Evolutionary conservation across 371 early-diverging fungal genomes (phyloP).

Genomic region (Zychaea mexicana): DNA sequence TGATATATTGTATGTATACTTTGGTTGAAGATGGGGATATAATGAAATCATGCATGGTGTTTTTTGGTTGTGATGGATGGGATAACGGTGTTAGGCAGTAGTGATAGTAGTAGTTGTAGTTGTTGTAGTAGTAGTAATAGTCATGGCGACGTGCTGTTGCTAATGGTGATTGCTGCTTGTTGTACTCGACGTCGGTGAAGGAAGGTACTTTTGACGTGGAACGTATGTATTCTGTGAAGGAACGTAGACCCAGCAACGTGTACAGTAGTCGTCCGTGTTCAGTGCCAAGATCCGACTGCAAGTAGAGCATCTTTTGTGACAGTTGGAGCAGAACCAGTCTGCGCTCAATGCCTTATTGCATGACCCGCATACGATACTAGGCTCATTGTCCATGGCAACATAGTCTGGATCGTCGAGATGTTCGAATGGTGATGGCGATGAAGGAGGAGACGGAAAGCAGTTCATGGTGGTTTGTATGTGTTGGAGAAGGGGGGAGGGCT

Average conservation of each 20-base stretch:
- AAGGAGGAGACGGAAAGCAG: slow-evolving; percentile 41
- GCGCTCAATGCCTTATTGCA: slow-evolving; percentile 41
- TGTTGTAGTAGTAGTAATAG: no score
- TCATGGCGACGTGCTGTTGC: no score
- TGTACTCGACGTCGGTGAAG: slow-evolving; percentile 1
- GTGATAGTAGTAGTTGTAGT: not conserved
- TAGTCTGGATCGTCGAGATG: slow-evolving; percentile 11
- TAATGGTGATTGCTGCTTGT: not conserved
- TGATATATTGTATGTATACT: not conserved
- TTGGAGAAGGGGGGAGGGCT: not conserved
- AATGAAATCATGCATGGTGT: no score
- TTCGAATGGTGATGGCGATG: slow-evolving; percentile 16
- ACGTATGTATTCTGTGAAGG: slow-evolving; percentile 11
- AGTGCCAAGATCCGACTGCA: slow-evolving; percentile 42
- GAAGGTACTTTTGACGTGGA: slow-evolving; percentile 5
- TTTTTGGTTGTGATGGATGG: no score
- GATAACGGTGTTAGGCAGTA: no score
- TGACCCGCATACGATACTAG: slow-evolving; percentile 36
- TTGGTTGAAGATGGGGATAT: not conserved
- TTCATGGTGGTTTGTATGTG: slow-evolving; percentile 21
- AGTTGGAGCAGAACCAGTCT: slow-evolving; percentile 53
- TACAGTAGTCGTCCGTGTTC: slow-evolving; percentile 37
- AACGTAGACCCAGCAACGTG: slow-evolving; percentile 46
- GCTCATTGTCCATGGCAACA: slow-evolving; percentile 3
- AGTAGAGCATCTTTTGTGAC: slow-evolving; percentile 42